Evolutionary conservation across 208 protist species (phyloP).

Genomic region (Porcisia deanei): DNA sequence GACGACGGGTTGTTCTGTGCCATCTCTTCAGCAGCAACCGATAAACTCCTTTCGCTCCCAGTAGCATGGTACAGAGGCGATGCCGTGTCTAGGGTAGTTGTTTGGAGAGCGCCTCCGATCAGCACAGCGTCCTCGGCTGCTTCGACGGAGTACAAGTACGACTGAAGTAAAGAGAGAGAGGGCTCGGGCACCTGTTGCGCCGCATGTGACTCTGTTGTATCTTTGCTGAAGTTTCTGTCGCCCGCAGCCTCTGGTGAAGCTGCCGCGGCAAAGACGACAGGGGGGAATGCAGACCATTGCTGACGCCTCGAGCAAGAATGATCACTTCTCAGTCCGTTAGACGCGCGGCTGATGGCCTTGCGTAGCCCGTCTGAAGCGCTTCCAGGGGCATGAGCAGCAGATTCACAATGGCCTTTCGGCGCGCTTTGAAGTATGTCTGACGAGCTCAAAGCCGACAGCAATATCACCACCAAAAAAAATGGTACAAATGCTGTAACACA

Average conservation of each 20-base stretch:
- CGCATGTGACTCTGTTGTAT: neutral
- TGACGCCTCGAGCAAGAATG: neutral
- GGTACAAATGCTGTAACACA: neutral
- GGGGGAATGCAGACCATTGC: neutral
- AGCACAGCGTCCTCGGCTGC: neutral
- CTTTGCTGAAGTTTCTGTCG: neutral
- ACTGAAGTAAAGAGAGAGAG: constrained; percentile 11
- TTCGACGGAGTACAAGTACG: constrained; percentile 20
- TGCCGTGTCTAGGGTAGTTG: neutral
- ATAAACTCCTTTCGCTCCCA: neutral
- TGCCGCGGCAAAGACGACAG: neutral
- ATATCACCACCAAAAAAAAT: neutral
- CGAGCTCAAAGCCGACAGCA: neutral
- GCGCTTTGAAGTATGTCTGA: too few relatives aligned
- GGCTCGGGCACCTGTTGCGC: neutral
- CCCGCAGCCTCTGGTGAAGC: neutral
- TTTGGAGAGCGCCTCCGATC: neutral
- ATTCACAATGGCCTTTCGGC: too few relatives aligned
- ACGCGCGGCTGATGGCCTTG: too few relatives aligned
- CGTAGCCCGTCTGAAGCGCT: too few relatives aligned
- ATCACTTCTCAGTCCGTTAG: too few relatives aligned
- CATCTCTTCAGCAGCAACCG: too few relatives aligned
- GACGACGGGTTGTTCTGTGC: neutral
- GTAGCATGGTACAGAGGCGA: neutral
- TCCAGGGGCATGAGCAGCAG: too few relatives aligned